Evolutionary conservation across 31 red algal species (phyloP).

Genomic region (Odonthalia washingtoniensis): DNA sequence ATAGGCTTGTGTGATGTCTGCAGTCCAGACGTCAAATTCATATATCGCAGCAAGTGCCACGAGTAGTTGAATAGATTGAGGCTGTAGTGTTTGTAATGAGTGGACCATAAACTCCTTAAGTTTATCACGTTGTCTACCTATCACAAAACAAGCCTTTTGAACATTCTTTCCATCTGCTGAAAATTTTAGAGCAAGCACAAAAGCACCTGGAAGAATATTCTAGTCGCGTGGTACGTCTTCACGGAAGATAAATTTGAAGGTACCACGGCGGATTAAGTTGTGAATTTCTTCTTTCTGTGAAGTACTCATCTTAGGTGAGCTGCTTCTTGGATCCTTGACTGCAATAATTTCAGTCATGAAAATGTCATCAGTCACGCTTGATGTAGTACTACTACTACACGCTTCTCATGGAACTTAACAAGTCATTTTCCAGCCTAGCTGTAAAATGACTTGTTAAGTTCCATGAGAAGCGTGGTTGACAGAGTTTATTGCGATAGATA

Average conservation of each 20-base stretch:
- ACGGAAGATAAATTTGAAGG: constrained; percentile 23
- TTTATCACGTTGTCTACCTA: constrained; percentile 7
- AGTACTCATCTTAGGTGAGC: constrained; percentile 1
- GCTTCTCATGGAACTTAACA: too few relatives aligned
- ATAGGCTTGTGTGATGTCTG: too few relatives aligned
- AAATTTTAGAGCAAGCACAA: constrained; percentile 7
- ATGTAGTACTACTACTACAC: too few relatives aligned
- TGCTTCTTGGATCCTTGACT: not conserved
- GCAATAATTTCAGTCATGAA: constrained; percentile 4
- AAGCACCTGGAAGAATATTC: constrained; percentile 8
- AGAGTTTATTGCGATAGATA: not conserved
- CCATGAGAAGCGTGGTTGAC: not conserved
- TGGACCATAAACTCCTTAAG: constrained; percentile 30
- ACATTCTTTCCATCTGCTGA: not conserved
- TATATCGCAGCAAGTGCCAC: not conserved
- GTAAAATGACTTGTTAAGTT: not conserved
- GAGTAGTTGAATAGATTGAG: not conserved
- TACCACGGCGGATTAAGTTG: not conserved
- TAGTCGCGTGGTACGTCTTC: constrained; percentile 15
- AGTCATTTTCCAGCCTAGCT: too few relatives aligned
- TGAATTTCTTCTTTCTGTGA: constrained; percentile 20
- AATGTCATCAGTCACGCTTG: not conserved
- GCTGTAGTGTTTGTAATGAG: not conserved
- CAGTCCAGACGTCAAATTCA: not conserved
- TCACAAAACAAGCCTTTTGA: constrained; percentile 25